Base-by-base conservation (phyloP, 768 basidiomycete species). In the Russula sp. region DNA sequence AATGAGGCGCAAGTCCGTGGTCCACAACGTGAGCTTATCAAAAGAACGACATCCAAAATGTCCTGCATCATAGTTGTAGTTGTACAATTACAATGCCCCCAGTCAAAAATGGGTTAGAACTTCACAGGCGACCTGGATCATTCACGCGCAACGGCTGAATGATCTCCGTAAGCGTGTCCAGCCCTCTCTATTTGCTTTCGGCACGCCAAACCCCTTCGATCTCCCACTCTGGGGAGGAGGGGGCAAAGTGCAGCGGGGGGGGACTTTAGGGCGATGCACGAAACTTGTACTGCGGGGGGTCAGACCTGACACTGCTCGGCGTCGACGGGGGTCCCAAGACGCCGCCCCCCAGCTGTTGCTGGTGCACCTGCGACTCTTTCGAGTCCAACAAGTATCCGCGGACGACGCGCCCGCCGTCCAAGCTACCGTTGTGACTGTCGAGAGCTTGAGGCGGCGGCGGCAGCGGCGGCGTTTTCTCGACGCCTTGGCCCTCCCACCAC, bases 381-480 rank as follows among this genome's bases (percentile, higher is more conserved):
- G 58, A 59, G 10, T 42, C 39, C 16, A 31, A 10, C 27, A 59
- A n/a, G 50, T 59, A 59, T 18, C 49, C 58, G 22, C 10, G 49
- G 37, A 49, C 11, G 57, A 59, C 31, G 10, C 34, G 27, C 48
- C 37, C 57, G 1, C 35, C 48, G 37, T 27, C 27, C 27, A 27
- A 2, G 27, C 27, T 27, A 2, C 27, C 27, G 27, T 27, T 27
- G 11, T 9, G 18, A 2, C 22, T 27, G 8, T 44, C 37, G 8
- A 22, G 22, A 11, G 14, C 49, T 3, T 10, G 49, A 11, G 58
- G 40, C 2, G 13, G 58, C 40, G 8, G 45, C 8, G 40, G 3
- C 40, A 6, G 40, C 8, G 40, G 3, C 40, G 14, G 40, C 40
- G 1, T 37, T 1, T 20, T 51, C 16, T 52, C 50, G 27, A 40